Conservation (phyloP, 2,329 filamentous ascomycete species). For the Colletotrichum shisoi region DNA sequence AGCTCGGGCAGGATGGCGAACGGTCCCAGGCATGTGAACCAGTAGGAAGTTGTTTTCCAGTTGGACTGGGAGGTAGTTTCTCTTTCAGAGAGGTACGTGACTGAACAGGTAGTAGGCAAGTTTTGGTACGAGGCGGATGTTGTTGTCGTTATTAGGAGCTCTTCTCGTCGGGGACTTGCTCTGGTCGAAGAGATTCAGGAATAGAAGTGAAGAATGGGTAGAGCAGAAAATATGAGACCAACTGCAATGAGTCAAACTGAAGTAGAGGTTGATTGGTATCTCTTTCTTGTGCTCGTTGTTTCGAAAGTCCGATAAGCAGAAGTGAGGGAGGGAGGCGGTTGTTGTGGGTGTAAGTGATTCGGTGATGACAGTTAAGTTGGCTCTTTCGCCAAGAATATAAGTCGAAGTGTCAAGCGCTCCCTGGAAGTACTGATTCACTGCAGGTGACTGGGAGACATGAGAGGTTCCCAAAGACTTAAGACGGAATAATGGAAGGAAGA, state of each 20-base stretch:
- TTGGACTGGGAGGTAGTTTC: background rate
- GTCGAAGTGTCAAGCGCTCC: background rate
- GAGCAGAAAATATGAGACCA: background rate
- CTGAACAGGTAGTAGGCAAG: background rate
- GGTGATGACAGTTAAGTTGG: background rate
- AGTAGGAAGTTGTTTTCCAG: background rate
- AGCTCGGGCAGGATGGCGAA: background rate
- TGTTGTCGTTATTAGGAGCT: background rate
- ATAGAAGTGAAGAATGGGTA: background rate
- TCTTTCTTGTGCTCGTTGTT: background rate
- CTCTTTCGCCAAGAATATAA: background rate
- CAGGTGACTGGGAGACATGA: background rate
- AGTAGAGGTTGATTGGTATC: background rate
- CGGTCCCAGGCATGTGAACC: background rate
- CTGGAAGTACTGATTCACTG: background rate
- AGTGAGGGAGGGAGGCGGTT: background rate
- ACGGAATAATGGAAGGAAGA: constrained; percentile 14
- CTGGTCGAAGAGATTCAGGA: no score
- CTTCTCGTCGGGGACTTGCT: background rate
- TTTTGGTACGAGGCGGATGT: background rate
- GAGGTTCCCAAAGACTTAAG: background rate
- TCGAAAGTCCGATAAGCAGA: background rate
- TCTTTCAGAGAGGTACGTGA: background rate
- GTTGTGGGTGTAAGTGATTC: constrained; percentile 2
- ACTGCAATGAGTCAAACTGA: background rate